Percentiles rank a stretch among this genome's conserved stretches.
Evolutionary conservation across 371 early-diverging fungal genomes (phyloP).

Genomic region (Mucor mucedo): DNA sequence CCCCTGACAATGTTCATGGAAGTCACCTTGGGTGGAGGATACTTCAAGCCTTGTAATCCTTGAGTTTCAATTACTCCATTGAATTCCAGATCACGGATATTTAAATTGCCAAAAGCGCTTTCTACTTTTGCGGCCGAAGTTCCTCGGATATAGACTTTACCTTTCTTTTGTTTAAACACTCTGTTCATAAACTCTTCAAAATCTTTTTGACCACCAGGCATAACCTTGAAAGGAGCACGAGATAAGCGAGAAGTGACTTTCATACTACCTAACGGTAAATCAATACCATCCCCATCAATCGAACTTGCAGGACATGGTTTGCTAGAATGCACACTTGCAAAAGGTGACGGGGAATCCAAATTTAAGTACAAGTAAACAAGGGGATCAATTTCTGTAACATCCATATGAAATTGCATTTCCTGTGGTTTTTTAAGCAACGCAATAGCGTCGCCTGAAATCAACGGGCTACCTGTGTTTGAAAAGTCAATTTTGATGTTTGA

Average conservation of each 20-base stretch:
- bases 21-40: constrained; percentile 44
- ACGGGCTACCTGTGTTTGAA: constrained; percentile 22
- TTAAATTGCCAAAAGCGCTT: constrained; percentile 46
- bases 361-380: constrained; percentile 42
- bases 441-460: constrained; percentile 46
- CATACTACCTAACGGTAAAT: constrained; percentile 20
- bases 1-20: constrained; percentile 39
- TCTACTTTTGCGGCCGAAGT: constrained; percentile 43
- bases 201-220: constrained; percentile 48
- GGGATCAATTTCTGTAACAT: constrained; percentile 45
- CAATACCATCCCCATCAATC: constrained; percentile 21
- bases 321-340: constrained; percentile 39
- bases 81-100: constrained; percentile 45
- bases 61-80: constrained; percentile 48
- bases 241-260: constrained; percentile 35
- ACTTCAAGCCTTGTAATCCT: constrained; percentile 39
- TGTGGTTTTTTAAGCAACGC: constrained; percentile 43
- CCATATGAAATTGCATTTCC: constrained; percentile 50
- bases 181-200: constrained; percentile 38
- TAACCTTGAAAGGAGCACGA: constrained; percentile 43
- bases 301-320: constrained; percentile 42
- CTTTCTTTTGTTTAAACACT: constrained; percentile 25
- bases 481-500: constrained; percentile 50
- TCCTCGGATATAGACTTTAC: constrained; percentile 44
- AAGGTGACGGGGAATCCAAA: constrained; percentile 34